Conservation (phyloP, 148 eudicot genomes). For the Vaccinium darrowii region DNA sequence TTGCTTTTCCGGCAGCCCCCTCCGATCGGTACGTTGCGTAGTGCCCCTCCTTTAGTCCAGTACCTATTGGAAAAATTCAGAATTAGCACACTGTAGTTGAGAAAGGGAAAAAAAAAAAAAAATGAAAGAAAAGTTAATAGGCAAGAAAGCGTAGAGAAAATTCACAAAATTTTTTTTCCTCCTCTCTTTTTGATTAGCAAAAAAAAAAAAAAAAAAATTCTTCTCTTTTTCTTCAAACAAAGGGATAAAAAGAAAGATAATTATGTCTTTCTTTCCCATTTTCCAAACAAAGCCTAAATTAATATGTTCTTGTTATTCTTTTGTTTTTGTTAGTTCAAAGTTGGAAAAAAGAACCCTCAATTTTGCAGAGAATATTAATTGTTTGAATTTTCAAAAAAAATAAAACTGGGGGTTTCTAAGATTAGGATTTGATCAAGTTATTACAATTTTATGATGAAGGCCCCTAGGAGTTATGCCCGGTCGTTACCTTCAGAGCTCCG, state of each 20-base stretch:
- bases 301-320: not conserved
- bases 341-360: not conserved
- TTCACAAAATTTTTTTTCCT: too few relatives aligned
- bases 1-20: conserved; percentile 82
- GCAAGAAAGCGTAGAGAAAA: too few relatives aligned
- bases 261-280: not conserved
- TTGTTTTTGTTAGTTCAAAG: not conserved
- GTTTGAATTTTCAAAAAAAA: not conserved
- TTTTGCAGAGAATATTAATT: not conserved
- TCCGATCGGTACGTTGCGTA: conserved; percentile 86
- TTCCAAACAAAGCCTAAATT: not conserved
- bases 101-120: not conserved
- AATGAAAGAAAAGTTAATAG: not conserved
- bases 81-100: not conserved
- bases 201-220: too few relatives aligned
- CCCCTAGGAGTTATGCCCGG: too few relatives aligned
- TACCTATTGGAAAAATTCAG: conserved; percentile 24
- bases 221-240: too few relatives aligned
- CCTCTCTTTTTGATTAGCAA: too few relatives aligned
- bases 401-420: not conserved
- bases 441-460: too few relatives aligned
- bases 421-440: not conserved
- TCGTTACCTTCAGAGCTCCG: too few relatives aligned
- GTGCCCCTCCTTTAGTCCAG: conserved; percentile 94
- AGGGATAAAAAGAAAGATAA: not conserved